Percentiles rank a stretch among this genome's conserved stretches.
Conservation (phyloP, 768 basidiomycete species). For the Plicaturopsis crispa region DNA sequence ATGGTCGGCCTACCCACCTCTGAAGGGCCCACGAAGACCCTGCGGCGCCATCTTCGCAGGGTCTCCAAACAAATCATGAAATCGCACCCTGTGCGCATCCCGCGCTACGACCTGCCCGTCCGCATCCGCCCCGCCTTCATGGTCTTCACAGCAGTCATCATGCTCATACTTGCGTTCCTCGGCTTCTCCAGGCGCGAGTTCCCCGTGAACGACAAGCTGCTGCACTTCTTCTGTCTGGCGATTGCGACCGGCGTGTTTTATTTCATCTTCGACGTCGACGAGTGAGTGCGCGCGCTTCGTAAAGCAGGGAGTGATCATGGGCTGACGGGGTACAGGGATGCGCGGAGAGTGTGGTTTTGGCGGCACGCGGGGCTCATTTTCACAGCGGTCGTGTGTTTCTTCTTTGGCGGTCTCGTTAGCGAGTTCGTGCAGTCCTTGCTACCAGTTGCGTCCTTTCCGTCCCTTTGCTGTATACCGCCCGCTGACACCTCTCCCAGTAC, state of each 20-base stretch:
- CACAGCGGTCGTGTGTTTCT: slow-evolving; percentile 63
- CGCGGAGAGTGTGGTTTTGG: slow-evolving; percentile 84
- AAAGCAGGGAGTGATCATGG: too few species aligned
- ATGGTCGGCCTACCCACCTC: too few species aligned
- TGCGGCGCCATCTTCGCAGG: slow-evolving; percentile 21
- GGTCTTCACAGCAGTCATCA: slow-evolving; percentile 58
- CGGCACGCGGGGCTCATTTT: slow-evolving; percentile 62
- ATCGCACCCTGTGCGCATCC: slow-evolving; percentile 54
- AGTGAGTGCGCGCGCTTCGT: slow-evolving; percentile 60
- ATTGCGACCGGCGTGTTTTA: slow-evolving; percentile 77
- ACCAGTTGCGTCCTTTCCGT: slow-evolving; percentile 39
- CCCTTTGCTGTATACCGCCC: neutral
- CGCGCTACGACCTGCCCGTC: slow-evolving; percentile 63
- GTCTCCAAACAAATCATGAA: slow-evolving; percentile 61
- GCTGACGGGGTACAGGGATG: slow-evolving; percentile 55
- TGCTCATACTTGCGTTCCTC: slow-evolving; percentile 64
- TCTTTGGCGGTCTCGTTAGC: slow-evolving; percentile 75
- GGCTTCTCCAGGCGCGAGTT: slow-evolving; percentile 68
- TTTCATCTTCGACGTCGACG: slow-evolving; percentile 83
- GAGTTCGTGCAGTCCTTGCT: slow-evolving; percentile 76
- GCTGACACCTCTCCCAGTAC: slow-evolving; percentile 30
- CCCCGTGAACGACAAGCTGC: slow-evolving; percentile 71
- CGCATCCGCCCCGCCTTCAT: slow-evolving; percentile 79
- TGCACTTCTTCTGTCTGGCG: slow-evolving; percentile 73
- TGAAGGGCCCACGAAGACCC: too few species aligned